phyloP scores from a whole-genome alignment of 1,284 basidiomycete species.

The Trichosporon faecale region DNA sequence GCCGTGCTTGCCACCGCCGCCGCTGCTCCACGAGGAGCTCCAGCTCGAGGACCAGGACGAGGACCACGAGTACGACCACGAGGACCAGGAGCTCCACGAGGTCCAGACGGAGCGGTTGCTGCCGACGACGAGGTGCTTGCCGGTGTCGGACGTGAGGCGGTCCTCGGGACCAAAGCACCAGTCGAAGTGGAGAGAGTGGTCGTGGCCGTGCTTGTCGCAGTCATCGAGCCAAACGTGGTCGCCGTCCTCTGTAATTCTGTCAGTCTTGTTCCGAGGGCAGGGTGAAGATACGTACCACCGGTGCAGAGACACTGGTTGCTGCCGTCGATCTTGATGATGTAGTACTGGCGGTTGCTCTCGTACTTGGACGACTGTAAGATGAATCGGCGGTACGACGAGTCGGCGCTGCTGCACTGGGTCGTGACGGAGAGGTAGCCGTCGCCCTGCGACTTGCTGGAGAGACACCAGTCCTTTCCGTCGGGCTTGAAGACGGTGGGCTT shows the following conservation, averaged over 20 bases:
- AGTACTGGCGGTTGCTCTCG: neutral
- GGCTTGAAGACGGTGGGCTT: slow-evolving; percentile 3
- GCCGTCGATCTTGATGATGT: neutral
- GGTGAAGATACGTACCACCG: neutral
- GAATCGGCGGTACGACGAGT: neutral
- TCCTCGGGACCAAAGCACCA: neutral
- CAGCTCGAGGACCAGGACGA: neutral
- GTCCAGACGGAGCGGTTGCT: neutral
- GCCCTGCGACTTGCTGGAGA: neutral
- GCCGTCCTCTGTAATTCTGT: neutral
- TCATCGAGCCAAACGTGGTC: neutral
- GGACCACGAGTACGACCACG: slow-evolving; percentile 1
- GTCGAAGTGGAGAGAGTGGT: neutral
- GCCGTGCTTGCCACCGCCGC: too few relatives aligned
- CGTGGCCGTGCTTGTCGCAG: neutral
- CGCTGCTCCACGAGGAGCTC: neutral
- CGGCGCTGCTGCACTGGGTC: neutral
- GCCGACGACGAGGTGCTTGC: neutral
- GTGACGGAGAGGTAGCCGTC: neutral
- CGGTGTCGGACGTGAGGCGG: neutral
- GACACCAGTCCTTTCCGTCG: neutral
- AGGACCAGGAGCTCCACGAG: neutral
- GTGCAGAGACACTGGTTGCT: neutral
- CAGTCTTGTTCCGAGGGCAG: neutral
- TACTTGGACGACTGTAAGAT: neutral